Base-by-base conservation (phyloP, 2,329 filamentous ascomycete species). In the Aspergillus fumigatiaffinis region DNA sequence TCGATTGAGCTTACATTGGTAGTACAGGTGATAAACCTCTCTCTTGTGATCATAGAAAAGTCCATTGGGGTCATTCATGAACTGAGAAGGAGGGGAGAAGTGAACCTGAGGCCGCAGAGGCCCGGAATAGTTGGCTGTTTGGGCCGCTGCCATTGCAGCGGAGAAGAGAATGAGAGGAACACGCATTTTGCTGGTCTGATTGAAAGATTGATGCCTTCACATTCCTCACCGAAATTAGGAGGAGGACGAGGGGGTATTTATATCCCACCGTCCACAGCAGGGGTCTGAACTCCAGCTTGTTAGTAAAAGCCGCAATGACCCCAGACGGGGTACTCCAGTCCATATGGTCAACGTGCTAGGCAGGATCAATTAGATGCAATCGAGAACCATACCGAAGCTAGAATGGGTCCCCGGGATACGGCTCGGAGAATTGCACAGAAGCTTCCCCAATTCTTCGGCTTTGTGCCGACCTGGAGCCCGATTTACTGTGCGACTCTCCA, bases 11-110 rank as follows among this genome's bases (percentile, higher is more conserved):
- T 72, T 72, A 75, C 79, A 85, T 66, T 88, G 86, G 63, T 88
- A 89, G 71, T 88, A 88, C 1, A 87, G 62, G 66, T 88, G 86
- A 70, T 82, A 89, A 0, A 77, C 75, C 4, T 83, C 84, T 29
- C 51, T 52, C 54, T 84, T 76, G 2, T 71, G 76, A 60, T 87
- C 84, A 5, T 80, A 68, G 59, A 87, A 85, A 74, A 86, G 79
- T 63, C 86, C 86, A 71, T 88, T 88, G 1, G 85, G 85, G 62
- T 88, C 86, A 60, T 86, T 87, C 51, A 75, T 76, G 55, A 72
- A 73, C 21, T 60, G 57, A 23, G 50, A 53, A 12, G 68, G 68
- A 5, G 71, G 68, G 21, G 68, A 68, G 60, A 67, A 73, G 52
- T 72, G 71, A 17, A 69, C 57, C 56, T 71, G 70, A 20, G 71